These are phyloP conservation scores for Rhizopus sp. DNA, from an alignment of 371 early-diverging fungal species.

Conservation along the genomic window DNA sequence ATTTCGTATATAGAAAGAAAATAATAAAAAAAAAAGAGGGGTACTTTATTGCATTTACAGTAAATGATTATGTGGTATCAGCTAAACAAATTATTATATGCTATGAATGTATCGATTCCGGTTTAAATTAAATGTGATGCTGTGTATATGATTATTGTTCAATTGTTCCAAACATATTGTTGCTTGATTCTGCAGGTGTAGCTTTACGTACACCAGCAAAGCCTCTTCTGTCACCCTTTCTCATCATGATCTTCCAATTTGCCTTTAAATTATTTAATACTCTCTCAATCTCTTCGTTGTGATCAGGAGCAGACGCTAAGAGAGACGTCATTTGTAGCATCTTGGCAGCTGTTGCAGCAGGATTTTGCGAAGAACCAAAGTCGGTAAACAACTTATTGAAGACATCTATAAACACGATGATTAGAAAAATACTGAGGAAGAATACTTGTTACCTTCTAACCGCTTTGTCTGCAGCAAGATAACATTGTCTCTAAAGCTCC, in stretches of 20 bases:
- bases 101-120: too few relatives aligned
- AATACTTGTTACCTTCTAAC: constrained; percentile 58
- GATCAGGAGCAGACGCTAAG: constrained; percentile 59
- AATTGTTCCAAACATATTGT: constrained; percentile 2
- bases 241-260: constrained; percentile 68
- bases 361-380: constrained; percentile 68
- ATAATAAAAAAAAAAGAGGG: too few relatives aligned
- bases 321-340: constrained; percentile 81
- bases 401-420: constrained; percentile 44
- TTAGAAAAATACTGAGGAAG: background rate
- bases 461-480: constrained; percentile 68
- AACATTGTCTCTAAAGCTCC: constrained; percentile 72
- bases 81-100: too few relatives aligned
- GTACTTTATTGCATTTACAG: too few relatives aligned
- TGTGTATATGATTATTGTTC: constrained; percentile 1
- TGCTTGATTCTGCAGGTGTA: constrained; percentile 3
- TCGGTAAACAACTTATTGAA: constrained; percentile 71
- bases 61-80: too few relatives aligned
- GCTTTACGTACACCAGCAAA: constrained; percentile 58
- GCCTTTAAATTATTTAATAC: constrained; percentile 56
- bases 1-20: too few relatives aligned
- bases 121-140: too few relatives aligned
- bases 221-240: constrained; percentile 60
- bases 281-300: constrained; percentile 59
- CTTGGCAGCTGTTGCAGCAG: constrained; percentile 71